Percentiles rank a stretch among this genome's conserved stretches.
Evolutionary conservation across 129 eudicot species (phyloP).

Genomic region (Dittrichia graveolens): DNA sequence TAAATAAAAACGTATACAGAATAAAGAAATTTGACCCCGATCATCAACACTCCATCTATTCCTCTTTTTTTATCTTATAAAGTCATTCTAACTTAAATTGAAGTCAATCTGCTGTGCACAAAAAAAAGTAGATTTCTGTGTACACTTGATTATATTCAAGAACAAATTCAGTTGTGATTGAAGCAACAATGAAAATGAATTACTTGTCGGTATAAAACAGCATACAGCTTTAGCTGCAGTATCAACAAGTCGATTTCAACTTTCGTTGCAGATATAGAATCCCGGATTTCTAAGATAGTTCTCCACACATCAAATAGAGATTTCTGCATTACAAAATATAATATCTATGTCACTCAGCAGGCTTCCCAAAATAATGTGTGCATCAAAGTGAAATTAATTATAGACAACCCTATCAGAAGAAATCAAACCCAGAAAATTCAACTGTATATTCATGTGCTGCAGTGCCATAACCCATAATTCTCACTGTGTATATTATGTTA

Average conservation of each 20-base stretch:
- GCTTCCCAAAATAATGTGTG: not conserved
- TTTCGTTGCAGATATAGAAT: conserved; percentile 52
- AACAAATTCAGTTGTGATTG: not conserved
- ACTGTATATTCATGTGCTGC: conserved; percentile 10
- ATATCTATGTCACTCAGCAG: not conserved
- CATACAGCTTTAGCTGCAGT: conserved; percentile 62
- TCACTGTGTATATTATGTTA: not conserved
- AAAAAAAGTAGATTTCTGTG: not conserved
- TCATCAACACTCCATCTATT: too few relatives aligned
- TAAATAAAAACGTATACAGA: not conserved
- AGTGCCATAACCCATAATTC: not conserved
- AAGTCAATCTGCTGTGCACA: not conserved
- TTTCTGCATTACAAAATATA: conserved; percentile 49
- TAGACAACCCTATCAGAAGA: not conserved
- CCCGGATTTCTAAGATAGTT: conserved; percentile 53
- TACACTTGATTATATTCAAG: conserved; percentile 7
- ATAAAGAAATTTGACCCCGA: not conserved
- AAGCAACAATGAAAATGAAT: conserved; percentile 17
- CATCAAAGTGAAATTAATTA: not conserved
- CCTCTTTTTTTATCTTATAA: too few relatives aligned
- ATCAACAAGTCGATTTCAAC: conserved; percentile 47
- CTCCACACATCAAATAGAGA: conserved; percentile 57
- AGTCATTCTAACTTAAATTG: not conserved
- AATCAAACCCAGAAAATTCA: not conserved
- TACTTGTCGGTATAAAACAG: conserved; percentile 71